Percentiles rank a stretch among this genome's conserved stretches.
These are phyloP conservation scores for Wickerhamomyces sp. DNA, from an alignment of 1,139 yeast species.

Conservation along the genomic window DNA sequence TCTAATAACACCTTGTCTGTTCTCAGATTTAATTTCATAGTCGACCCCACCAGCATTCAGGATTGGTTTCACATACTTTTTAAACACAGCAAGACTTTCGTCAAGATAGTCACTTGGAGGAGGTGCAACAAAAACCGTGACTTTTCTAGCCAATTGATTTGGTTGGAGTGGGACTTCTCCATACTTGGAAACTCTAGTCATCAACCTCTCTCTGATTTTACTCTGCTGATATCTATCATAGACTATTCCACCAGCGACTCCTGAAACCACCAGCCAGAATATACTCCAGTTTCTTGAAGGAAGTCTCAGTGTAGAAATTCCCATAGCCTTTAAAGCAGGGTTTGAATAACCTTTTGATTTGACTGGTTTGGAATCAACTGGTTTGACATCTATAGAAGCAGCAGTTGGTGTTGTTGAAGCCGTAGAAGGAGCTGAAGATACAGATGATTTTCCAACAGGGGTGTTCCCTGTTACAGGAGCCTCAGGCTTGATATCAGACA, in stretches of 20 bases:
- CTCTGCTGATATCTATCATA: constrained; percentile 78
- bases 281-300: constrained; percentile 95
- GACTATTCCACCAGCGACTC: constrained; percentile 63
- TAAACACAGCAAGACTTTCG: constrained; percentile 66
- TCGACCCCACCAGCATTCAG: constrained; percentile 85
- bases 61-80: constrained; percentile 81
- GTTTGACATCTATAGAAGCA: background rate
- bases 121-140: constrained; percentile 85
- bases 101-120: constrained; percentile 93
- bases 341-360: constrained; percentile 51
- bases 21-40: constrained; percentile 65
- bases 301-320: constrained; percentile 67
- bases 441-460: constrained; percentile 4
- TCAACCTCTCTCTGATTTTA: constrained; percentile 60
- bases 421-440: constrained; percentile 1
- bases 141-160: constrained; percentile 59
- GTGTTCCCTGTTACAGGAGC: background rate
- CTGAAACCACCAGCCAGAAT: constrained; percentile 70
- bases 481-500: constrained; percentile 4
- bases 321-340: constrained; percentile 88
- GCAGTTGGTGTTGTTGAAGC: background rate
- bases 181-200: constrained; percentile 49
- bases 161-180: constrained; percentile 45
- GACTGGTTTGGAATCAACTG: constrained; percentile 2
- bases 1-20: constrained; percentile 86